Evolutionary conservation across 2,329 filamentous ascomycete genomes (phyloP), one percentile per base, ranked within the genome.

Genomic region (Exophiala bonariae): DNA sequence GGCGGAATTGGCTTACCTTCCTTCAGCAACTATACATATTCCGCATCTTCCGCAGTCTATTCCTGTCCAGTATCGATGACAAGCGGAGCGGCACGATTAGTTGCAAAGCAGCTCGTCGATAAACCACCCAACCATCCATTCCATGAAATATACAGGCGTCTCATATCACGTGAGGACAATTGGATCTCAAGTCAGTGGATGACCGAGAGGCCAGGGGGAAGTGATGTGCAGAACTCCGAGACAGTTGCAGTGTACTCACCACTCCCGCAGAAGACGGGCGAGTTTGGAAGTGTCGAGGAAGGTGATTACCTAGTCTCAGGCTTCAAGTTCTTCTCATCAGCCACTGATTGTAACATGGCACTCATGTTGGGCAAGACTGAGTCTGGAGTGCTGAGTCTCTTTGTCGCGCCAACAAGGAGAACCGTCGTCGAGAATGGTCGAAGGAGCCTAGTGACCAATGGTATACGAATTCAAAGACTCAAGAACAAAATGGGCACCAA

Each of bases 401-500:
- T 89, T 62, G 77, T 79, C 38, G 82, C 81, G 1, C 85, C 85
- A 0, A 80, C 83, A 72, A 72, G 76, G 16, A 71, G 75, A 33
- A 59, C 56, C 22, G 55, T 61, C 34, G 42, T 43, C 22, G 47
- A 48, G 10, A 31, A 36, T 30, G 47, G 49, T 20, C 17, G 34
- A 32, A 59, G 47, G 30, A 62, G 51, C 33, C 74, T 38, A n/a
- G 47, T 79, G 42, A 72, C 84, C 11, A 89, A 89, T 59, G 85
- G 85, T 3, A 72, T 89, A 7, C 72, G 72, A 7, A 83, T 86
- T 50, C 77, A 81, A 41, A 74, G 83, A 0, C 69, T 87, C 8
- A 87, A 87, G 67, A 76, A 78, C 63, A 87, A 87, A 58, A 73
- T 84, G 4, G 85, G 84, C 23, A 87, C 83, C 0, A 76, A 76